Conservation (phyloP, 257 asterid genomes). For the Leptodermis oblonga region DNA sequence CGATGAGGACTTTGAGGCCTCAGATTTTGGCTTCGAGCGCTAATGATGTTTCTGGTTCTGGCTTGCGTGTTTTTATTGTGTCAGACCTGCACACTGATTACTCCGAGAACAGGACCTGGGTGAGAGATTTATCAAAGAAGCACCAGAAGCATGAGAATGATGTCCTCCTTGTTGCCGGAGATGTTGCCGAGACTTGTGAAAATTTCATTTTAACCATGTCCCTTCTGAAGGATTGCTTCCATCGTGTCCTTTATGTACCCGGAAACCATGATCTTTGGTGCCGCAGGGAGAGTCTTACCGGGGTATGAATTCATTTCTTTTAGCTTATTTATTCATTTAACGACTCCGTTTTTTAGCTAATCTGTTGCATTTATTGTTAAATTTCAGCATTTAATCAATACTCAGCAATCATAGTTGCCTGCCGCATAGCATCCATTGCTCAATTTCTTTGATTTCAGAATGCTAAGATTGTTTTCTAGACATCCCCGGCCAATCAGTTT, state of each 20-base stretch:
- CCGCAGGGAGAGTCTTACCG: constrained; percentile 45
- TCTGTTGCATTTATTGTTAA: background rate
- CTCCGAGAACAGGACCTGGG: constrained; percentile 68
- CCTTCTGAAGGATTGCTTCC: constrained; percentile 57
- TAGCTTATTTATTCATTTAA: background rate
- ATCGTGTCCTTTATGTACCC: constrained; percentile 72
- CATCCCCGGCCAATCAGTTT: background rate
- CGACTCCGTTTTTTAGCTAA: background rate
- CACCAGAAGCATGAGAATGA: constrained; percentile 24
- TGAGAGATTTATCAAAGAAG: constrained; percentile 35
- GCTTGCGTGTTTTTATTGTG: constrained; percentile 51
- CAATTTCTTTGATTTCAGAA: background rate
- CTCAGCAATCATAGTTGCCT: too few species aligned
- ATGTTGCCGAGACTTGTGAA: constrained; percentile 72
- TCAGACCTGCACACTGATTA: constrained; percentile 93
- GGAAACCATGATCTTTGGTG: constrained; percentile 94
- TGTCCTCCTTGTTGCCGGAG: constrained; percentile 79
- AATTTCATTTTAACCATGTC: constrained; percentile 65
- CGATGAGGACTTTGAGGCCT: constrained; percentile 28
- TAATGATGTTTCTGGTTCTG: constrained; percentile 1
- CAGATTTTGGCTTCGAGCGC: constrained; percentile 29
- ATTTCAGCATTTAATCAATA: background rate
- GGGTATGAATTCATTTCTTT: background rate
- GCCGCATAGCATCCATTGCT: background rate
- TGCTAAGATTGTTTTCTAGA: background rate